Evolutionary conservation across 257 asterid species (phyloP), one percentile per base, ranked within the genome.

Genomic region (Catharanthus roseus): DNA sequence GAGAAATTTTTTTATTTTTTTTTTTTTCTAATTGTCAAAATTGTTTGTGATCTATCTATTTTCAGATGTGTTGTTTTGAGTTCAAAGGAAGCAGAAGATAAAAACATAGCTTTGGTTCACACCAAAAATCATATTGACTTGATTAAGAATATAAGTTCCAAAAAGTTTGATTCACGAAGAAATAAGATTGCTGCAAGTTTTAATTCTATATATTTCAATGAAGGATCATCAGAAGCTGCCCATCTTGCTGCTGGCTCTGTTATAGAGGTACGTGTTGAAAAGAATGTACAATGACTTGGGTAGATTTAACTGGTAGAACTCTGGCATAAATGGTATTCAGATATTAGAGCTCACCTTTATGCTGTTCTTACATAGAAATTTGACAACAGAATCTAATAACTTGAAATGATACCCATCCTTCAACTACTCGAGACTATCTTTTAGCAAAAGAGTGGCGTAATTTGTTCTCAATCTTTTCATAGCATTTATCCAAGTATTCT

Each of bases 211-310:
- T 93, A 93, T 87, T 89, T 93, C 86, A 93, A 86, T 53, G 85
- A 84, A 74, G 97, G 97, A 70, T 89, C 99, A 41, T 83, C 97
- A 24, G 89, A 89, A 75, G 90, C 99, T 47, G 99, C 99, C 75
- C 85, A 47, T 81, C 91, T 93, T 82, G 93, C 99, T 73, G 93
- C 96, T 29, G 99, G 99, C 51, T 91, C 96, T 53, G 96, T 89
- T 41, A 72, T 91, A 73, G 90, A 93, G 96, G 99, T 93, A 78
- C 68, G 74, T 16, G 45, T 64, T 39, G n/a, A 56, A 33, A 19
- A n/a, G n/a, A n/a, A n/a, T n/a, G n/a, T 38, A 19, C 34, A 53
- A 4, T 31, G 19, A 74, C 1, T n/a, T 41, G 0, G n/a, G 33
- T 26, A 33, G 19, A 23, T 55, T 23, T 58, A 13, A 71, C 21